Evolutionary conservation across 805 yeast species (phyloP), one percentile per base, ranked within the genome.

Genomic region (Ogataea pignaliae): DNA sequence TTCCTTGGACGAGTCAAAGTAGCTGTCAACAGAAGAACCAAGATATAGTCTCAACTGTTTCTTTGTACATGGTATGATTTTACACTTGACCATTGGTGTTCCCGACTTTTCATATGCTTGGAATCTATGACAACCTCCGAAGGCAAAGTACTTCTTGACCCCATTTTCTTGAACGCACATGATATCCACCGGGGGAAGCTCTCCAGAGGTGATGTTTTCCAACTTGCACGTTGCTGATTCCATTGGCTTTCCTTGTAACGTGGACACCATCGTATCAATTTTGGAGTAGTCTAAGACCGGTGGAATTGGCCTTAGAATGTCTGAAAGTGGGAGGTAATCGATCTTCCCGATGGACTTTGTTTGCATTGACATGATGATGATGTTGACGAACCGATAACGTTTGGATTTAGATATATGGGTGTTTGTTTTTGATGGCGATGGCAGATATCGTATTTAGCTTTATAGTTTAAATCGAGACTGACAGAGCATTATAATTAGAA

Each of bases 91-190:
- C 66, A 73, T 54, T 18, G 63, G 59, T 3, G 63, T 58, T 29
- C 72, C 74, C 1, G 71, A 68, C 34, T 69, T 71, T 45, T 87
- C 93, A 58, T 88, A 88, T 0, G 95, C 95, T 61, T 88, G 95
- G 53, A 88, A 83, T 49, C 96, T 65, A 59, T 88, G 96, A 59
- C 96, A 88, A 0, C 96, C 96, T 7, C 96, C 96, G 64, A 88
- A 88, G 1, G 90, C 95, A 63, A 85, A 87, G 57, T 83, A 87
- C 60, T 73, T 74, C 32, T 64, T 71, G 39, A 76, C 65, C 1
- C 88, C 91, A 8, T 74, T 60, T 35, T 83, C 84, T 36, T 82
- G 70, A 2, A 87, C 85, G 32, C 73, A 72, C 49, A 88, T 64
- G 0, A 88, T 88, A 61, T 88, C 96, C 13, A 88, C 73, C 1